A percentile compares a stretch with the other conserved stretches of the same genome.
phyloP scores from a whole-genome alignment of 2,329 filamentous ascomycete species.

The Botryotinia narcissicola region DNA sequence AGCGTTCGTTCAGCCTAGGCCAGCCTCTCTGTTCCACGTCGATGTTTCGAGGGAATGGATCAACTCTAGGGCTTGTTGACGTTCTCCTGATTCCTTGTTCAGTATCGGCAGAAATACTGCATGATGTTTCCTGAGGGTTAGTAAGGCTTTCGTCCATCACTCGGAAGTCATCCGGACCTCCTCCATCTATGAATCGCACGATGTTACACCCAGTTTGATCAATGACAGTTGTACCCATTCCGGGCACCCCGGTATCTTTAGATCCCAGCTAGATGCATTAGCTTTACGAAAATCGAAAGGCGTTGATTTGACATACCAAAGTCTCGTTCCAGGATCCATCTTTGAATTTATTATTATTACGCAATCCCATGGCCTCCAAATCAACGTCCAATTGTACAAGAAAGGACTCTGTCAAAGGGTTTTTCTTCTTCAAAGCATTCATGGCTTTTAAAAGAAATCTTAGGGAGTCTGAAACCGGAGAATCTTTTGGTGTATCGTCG shows the following conservation, averaged over 20 bases:
- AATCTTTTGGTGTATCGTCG: constrained; percentile 88
- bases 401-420: constrained; percentile 91
- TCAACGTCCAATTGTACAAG: constrained; percentile 91
- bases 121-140: not conserved
- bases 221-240: constrained; percentile 12
- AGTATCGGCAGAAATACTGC: not conserved
- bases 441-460: constrained; percentile 89
- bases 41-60: constrained; percentile 17
- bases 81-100: not conserved
- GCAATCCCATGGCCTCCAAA: constrained; percentile 68
- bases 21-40: constrained; percentile 25
- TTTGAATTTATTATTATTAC: constrained; percentile 54
- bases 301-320: constrained; percentile 32
- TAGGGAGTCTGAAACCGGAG: constrained; percentile 73
- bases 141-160: not conserved
- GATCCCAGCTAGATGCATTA: constrained; percentile 32
- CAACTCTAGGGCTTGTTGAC: constrained; percentile 16
- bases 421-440: constrained; percentile 82
- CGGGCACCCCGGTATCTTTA: constrained; percentile 21
- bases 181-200: constrained; percentile 20
- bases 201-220: constrained; percentile 24
- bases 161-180: not conserved
- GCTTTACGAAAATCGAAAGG: constrained; percentile 21
- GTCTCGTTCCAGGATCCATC: constrained; percentile 47
- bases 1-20: constrained; percentile 22